These are phyloP conservation scores for Tylopilus sp. DNA, from an alignment of 768 basidiomycete genomes.

Conservation along the genomic window DNA sequence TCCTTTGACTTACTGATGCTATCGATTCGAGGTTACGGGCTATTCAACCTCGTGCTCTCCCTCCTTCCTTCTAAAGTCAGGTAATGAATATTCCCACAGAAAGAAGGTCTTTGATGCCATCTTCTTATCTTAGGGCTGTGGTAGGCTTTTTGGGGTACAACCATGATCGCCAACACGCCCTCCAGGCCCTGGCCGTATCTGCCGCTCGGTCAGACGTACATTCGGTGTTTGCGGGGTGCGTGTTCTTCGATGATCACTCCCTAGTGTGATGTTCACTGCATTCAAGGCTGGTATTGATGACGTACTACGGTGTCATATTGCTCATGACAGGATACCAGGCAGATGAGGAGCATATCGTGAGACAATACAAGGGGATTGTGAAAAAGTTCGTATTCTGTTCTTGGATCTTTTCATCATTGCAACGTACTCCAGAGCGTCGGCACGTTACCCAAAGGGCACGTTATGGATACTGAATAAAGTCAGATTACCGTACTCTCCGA, in stretches of 20 bases:
- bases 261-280: background rate
- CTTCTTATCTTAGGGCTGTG: slow-evolving; percentile 45
- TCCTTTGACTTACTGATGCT: background rate
- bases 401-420: background rate
- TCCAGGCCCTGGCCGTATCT: slow-evolving; percentile 65
- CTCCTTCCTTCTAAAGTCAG: slow-evolving; percentile 68
- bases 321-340: slow-evolving; percentile 74
- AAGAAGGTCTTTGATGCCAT: background rate
- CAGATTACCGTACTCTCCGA: slow-evolving; percentile 2
- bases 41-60: slow-evolving; percentile 81
- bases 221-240: slow-evolving; percentile 71
- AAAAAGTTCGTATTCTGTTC: slow-evolving; percentile 44
- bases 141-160: slow-evolving; percentile 78
- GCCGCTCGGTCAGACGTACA: slow-evolving; percentile 69
- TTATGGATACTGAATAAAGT: slow-evolving; percentile 75
- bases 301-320: slow-evolving; percentile 70
- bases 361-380: slow-evolving; percentile 61
- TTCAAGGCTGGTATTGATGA: slow-evolving; percentile 70
- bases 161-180: slow-evolving; percentile 63
- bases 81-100: slow-evolving; percentile 34
- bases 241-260: slow-evolving; percentile 1
- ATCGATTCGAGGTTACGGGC: slow-evolving; percentile 42
- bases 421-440: slow-evolving; percentile 40
- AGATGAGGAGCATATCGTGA: slow-evolving; percentile 60
- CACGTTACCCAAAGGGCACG: slow-evolving; percentile 61